Percentiles rank a stretch among this genome's conserved stretches.
Evolutionary conservation across 257 asterid species (phyloP).

Genomic region (Anisodus tanguticus): DNA sequence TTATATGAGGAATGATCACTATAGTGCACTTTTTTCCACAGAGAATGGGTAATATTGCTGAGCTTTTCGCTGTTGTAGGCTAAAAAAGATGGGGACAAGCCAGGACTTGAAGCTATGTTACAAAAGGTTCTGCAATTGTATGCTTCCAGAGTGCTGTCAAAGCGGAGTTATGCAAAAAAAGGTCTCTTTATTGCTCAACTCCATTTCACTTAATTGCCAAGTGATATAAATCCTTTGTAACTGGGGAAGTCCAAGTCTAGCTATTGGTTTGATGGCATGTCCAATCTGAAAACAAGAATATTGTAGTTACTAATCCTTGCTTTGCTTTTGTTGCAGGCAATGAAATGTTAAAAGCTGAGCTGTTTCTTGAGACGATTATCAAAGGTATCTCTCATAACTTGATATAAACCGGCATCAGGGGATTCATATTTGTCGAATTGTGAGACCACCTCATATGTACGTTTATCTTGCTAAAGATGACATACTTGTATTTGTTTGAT

Average conservation of each 20-base stretch:
- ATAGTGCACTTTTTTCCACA: background rate
- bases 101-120: conserved; percentile 97
- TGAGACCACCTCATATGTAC: background rate
- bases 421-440: background rate
- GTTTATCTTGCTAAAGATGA: background rate
- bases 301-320: conserved; percentile 31
- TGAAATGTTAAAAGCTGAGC: conserved; percentile 74
- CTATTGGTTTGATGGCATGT: background rate
- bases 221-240: background rate
- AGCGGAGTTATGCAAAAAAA: conserved; percentile 89
- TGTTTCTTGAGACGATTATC: conserved; percentile 82
- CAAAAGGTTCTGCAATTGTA: conserved; percentile 92
- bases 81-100: conserved; percentile 89
- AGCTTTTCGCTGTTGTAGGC: conserved; percentile 57
- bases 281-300: background rate
- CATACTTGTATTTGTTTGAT: background rate
- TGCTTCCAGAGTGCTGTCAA: conserved; percentile 87
- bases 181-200: conserved; percentile 44
- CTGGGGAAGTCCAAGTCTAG: background rate
- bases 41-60: background rate
- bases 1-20: background rate
- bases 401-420: background rate
- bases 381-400: conserved; percentile 54
- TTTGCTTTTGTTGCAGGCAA: conserved; percentile 61
- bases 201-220: background rate